phyloP scores from a whole-genome alignment of 345 rosid genomes.

The Rhodamnia rubescens region DNA sequence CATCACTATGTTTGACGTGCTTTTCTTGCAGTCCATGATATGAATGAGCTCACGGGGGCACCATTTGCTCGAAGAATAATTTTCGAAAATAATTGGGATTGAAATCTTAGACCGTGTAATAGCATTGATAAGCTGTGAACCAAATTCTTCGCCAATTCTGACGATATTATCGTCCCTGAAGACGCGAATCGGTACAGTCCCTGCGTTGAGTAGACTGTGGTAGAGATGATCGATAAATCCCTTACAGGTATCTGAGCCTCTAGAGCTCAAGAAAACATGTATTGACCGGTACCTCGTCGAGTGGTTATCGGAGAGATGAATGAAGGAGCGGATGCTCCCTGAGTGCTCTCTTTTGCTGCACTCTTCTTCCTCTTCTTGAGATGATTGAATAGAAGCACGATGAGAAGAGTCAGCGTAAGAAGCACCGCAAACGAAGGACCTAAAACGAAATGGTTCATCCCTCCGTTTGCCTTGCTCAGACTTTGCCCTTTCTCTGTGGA shows the following conservation, averaged over 20 bases:
- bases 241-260: not conserved
- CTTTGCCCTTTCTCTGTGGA: too few species aligned
- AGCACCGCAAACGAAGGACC: too few species aligned
- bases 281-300: not conserved
- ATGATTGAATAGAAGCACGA: too few species aligned
- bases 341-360: not conserved
- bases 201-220: not conserved
- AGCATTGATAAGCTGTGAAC: not conserved
- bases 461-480: too few species aligned
- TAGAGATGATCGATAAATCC: not conserved
- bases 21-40: not conserved
- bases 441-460: too few species aligned
- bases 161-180: not conserved
- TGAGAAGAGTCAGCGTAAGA: too few species aligned
- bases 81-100: not conserved
- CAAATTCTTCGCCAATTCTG: not conserved
- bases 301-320: not conserved
- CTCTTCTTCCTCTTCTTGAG: too few species aligned
- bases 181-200: fast-evolving
- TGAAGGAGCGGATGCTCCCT: not conserved
- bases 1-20: too few species aligned
- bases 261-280: slow-evolving; percentile 1
- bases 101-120: not conserved
- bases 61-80: not conserved
- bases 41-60: not conserved